These are phyloP conservation scores for Ramaria sp. DNA, from an alignment of 768 basidiomycete species.

Conservation along the genomic window DNA sequence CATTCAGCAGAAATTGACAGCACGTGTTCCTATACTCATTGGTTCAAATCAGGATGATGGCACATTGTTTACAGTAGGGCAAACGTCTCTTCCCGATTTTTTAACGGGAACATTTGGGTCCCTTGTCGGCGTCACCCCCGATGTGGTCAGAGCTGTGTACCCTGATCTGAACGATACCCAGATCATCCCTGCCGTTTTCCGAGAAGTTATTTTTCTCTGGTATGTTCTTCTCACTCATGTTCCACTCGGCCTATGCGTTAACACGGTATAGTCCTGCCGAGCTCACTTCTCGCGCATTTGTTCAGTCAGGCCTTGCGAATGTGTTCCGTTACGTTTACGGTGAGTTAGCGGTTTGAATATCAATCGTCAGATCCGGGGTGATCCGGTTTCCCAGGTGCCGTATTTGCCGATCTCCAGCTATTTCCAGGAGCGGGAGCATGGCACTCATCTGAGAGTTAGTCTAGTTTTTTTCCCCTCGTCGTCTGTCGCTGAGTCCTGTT, in stretches of 20 bases:
- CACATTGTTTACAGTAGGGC: conserved; percentile 12
- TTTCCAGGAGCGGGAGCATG: conserved; percentile 17
- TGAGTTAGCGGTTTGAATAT: not conserved
- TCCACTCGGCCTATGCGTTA: not conserved
- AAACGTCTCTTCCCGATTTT: conserved; percentile 12
- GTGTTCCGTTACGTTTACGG: conserved; percentile 17
- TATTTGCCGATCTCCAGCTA: conserved; percentile 15
- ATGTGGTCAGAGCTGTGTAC: conserved; percentile 13
- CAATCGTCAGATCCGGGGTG: not conserved
- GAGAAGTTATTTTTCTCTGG: conserved; percentile 14
- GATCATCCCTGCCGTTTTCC: conserved; percentile 12
- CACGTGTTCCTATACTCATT: conserved; percentile 14
- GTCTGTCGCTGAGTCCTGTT: not conserved
- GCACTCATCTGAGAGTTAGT: conserved; percentile 16
- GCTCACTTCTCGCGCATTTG: conserved; percentile 10
- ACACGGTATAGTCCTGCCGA: conserved; percentile 11
- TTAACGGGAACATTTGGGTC: conserved; percentile 1
- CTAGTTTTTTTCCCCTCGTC: not conserved
- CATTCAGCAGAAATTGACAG: conserved; percentile 12
- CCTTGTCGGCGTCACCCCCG: conserved; percentile 9
- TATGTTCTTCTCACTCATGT: not conserved
- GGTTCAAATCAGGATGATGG: conserved; percentile 17
- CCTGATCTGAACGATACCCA: conserved; percentile 13
- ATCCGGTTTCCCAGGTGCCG: not conserved
- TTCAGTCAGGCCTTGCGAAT: conserved; percentile 11